phyloP scores from a whole-genome alignment of 768 basidiomycete genomes.

The Boletus tomentosulus region DNA sequence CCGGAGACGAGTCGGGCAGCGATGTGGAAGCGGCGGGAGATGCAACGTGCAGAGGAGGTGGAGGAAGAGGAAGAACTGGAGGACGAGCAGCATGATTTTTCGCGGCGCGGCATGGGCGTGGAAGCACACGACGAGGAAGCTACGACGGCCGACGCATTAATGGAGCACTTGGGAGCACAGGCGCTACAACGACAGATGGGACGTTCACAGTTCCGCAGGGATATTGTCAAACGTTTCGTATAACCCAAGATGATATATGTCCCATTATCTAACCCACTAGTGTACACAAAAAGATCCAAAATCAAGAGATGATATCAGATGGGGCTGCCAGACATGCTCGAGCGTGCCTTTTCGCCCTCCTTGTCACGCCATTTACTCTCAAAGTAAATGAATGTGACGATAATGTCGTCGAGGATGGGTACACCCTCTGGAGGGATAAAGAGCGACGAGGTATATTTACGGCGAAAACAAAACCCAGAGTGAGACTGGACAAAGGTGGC shows the following conservation, averaged over 20 bases:
- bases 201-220: constrained; percentile 6
- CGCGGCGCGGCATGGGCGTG: not conserved
- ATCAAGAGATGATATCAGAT: not conserved
- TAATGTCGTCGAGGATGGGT: constrained; percentile 32
- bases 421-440: constrained; percentile 27
- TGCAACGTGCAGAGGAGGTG: not conserved
- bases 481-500: constrained; percentile 27
- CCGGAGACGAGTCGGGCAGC: constrained; percentile 28
- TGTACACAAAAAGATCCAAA: not conserved
- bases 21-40: constrained; percentile 19
- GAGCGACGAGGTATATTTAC: constrained; percentile 20
- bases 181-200: constrained; percentile 19
- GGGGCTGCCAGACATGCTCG: constrained; percentile 2
- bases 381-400: constrained; percentile 36
- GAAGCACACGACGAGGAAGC: not conserved
- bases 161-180: constrained; percentile 4
- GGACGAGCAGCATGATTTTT: not conserved
- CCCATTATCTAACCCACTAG: not conserved
- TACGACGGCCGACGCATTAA: not conserved
- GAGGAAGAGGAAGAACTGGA: constrained; percentile 10
- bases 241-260: not conserved
- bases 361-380: constrained; percentile 27
- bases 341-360: constrained; percentile 14
- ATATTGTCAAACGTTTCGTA: constrained; percentile 10
- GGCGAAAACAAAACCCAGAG: constrained; percentile 9